phyloP scores from a whole-genome alignment of 768 basidiomycete genomes.

The Phylloporus sp. region DNA sequence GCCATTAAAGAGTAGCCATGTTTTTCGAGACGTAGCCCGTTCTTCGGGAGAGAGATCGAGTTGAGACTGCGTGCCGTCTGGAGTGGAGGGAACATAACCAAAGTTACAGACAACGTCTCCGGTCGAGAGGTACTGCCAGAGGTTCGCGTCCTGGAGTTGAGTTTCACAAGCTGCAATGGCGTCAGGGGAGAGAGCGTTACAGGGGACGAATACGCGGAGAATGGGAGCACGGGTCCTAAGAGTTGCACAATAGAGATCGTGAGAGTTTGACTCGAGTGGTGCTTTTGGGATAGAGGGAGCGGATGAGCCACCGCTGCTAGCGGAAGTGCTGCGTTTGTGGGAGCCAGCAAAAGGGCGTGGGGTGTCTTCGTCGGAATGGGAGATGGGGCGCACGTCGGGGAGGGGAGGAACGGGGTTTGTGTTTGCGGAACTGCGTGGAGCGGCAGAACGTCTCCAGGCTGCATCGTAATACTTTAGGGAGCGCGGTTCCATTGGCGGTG shows the following conservation, averaged over 20 bases:
- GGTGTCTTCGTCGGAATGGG: conserved; percentile 38
- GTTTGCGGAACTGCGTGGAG: background rate
- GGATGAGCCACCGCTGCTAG: conserved; percentile 20
- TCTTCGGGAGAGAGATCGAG: conserved; percentile 18
- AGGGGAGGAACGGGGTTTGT: conserved; percentile 12
- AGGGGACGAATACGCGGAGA: conserved; percentile 71
- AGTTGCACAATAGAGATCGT: conserved; percentile 59
- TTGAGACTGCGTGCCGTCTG: conserved; percentile 25
- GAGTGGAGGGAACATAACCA: conserved; percentile 58
- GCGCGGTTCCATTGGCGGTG: conserved; percentile 43
- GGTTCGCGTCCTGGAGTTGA: conserved; percentile 58
- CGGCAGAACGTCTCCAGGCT: conserved; percentile 43
- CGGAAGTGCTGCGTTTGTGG: conserved; percentile 40
- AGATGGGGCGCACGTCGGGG: conserved; percentile 23
- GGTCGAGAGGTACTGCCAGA: conserved; percentile 71
- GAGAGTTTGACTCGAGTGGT: conserved; percentile 32
- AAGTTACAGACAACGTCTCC: conserved; percentile 81
- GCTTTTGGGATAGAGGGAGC: conserved; percentile 18
- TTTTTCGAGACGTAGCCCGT: conserved; percentile 25
- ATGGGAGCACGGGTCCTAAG: conserved; percentile 66
- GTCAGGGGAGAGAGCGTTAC: conserved; percentile 42
- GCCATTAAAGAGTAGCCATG: conserved; percentile 78
- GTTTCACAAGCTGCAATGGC: conserved; percentile 58
- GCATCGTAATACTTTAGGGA: conserved; percentile 43
- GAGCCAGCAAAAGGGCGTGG: conserved; percentile 30